These are phyloP conservation scores for Chara braunii DNA, from an alignment of 139 green algal genomes.

Conservation along the genomic window DNA sequence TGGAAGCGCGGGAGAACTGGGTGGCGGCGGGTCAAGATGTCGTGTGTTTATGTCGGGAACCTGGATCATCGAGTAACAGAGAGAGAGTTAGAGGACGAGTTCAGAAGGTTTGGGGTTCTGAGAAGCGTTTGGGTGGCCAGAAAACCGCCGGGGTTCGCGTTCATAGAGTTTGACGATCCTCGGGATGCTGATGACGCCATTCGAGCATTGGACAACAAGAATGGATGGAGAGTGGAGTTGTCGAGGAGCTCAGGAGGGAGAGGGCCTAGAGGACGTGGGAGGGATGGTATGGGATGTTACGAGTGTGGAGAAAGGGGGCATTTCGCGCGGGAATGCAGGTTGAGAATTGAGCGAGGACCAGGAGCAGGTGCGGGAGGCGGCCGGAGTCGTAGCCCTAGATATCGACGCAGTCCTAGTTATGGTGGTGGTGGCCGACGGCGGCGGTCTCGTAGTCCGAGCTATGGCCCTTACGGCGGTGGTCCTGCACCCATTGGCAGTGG, in stretches of 20 bases:
- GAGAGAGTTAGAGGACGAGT: conserved; percentile 26
- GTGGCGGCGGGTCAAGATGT: no score
- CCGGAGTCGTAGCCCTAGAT: neutral
- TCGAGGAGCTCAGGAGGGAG: no score
- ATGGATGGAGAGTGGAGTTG: conserved; percentile 15
- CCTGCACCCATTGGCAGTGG: no score
- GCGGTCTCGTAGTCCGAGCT: no score
- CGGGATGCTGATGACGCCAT: conserved; percentile 21
- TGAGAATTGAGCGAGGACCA: no score
- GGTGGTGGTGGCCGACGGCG: no score
- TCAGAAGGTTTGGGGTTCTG: conserved; percentile 13
- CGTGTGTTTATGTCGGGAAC: conserved; percentile 13
- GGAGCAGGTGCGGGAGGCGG: neutral
- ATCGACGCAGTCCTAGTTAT: conserved; percentile 34
- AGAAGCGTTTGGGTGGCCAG: conserved; percentile 22
- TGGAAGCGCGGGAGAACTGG: no score
- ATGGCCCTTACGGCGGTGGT: no score
- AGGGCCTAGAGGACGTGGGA: no score
- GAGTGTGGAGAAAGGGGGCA: conserved; percentile 16
- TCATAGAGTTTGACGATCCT: conserved; percentile 22
- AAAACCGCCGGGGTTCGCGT: conserved; percentile 26
- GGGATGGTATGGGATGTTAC: conserved; percentile 4
- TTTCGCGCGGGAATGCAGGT: conserved; percentile 15
- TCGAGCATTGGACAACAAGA: conserved; percentile 2
- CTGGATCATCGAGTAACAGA: conserved; percentile 4